A percentile compares a stretch with the other conserved stretches of the same genome.
Conservation (phyloP, 2,329 filamentous ascomycete species). For the Falciphora oryzae region DNA sequence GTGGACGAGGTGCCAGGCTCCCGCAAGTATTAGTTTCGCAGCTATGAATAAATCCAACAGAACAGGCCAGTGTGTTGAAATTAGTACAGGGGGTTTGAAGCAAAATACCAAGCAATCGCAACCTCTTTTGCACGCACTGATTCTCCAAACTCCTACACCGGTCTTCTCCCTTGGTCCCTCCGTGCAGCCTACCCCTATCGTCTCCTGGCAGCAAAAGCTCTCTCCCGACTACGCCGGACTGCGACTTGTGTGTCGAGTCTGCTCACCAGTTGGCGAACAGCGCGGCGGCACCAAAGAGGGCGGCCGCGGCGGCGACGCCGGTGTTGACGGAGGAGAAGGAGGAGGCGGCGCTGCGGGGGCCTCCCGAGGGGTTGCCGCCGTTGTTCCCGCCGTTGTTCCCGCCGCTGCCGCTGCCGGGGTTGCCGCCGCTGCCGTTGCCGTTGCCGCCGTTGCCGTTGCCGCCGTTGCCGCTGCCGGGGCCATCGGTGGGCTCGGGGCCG, state of each 20-base stretch:
- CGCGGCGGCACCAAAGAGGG: constrained; percentile 39
- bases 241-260: too few species aligned
- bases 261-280: constrained; percentile 19
- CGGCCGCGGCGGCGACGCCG: constrained; percentile 36
- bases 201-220: background rate
- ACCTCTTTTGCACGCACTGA: background rate
- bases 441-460: constrained; percentile 16
- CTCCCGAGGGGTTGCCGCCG: constrained; percentile 28
- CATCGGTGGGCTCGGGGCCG: constrained; percentile 28
- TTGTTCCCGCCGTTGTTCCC: constrained; percentile 22
- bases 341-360: constrained; percentile 22
- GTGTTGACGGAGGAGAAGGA: constrained; percentile 26
- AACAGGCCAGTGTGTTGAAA: background rate
- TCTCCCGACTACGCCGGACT: too few species aligned
- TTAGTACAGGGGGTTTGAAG: background rate
- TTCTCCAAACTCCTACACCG: background rate
- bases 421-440: constrained; percentile 20
- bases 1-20: background rate
- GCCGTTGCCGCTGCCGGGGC: constrained; percentile 23
- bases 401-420: background rate
- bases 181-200: background rate
- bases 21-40: background rate
- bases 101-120: background rate
- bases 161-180: too few species aligned
- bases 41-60: background rate